Evolutionary conservation across 1,284 basidiomycete genomes (phyloP).

Genomic region (Trametes pubescens): DNA sequence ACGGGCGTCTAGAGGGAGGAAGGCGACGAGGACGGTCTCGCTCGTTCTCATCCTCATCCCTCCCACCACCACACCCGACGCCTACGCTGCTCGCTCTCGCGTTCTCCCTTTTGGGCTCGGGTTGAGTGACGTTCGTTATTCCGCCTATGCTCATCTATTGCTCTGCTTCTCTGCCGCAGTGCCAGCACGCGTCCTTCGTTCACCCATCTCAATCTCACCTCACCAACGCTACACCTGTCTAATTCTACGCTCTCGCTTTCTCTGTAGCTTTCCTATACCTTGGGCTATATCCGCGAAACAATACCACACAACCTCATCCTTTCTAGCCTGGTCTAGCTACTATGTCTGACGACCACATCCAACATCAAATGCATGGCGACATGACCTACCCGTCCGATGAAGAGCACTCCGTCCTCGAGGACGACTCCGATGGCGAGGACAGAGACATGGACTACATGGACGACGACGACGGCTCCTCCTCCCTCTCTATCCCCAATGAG

Average conservation of each 20-base stretch:
- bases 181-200: conserved; percentile 20
- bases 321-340: background rate
- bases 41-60: background rate
- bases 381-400: conserved; percentile 62
- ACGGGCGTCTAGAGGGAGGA: too few relatives aligned
- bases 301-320: conserved; percentile 4
- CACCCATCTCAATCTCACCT: background rate
- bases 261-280: background rate
- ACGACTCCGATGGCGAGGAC: conserved; percentile 78
- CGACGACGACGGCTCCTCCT: conserved; percentile 80
- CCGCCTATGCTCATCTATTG: conserved; percentile 4
- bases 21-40: too few relatives aligned
- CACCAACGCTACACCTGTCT: conserved; percentile 16
- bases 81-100: background rate
- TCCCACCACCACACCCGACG: background rate
- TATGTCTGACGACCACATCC: conserved; percentile 62
- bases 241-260: background rate
- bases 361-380: conserved; percentile 62
- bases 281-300: background rate
- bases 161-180: conserved; percentile 13
- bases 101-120: background rate
- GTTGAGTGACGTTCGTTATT: conserved; percentile 14
- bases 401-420: conserved; percentile 80
- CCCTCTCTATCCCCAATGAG: conserved; percentile 87
- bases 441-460: conserved; percentile 69